These are phyloP conservation scores for Lyophyllum decastes DNA, from an alignment of 768 basidiomycete genomes.

Conservation along the genomic window DNA sequence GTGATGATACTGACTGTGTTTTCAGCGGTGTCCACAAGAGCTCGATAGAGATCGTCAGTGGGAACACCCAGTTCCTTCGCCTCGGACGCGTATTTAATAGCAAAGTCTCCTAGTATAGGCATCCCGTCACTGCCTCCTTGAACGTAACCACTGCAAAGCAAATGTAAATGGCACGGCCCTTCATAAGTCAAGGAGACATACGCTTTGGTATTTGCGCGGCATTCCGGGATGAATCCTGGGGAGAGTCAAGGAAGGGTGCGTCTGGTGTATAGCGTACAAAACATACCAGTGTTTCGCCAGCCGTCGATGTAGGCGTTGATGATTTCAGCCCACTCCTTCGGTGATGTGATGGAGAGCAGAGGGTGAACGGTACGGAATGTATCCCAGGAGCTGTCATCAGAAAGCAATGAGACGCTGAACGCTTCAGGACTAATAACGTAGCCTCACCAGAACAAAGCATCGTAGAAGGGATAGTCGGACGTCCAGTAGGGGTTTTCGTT, in stretches of 20 bases:
- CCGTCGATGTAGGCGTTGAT: conserved; percentile 52
- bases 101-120: conserved; percentile 55
- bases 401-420: conserved; percentile 1
- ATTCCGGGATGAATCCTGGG: conserved; percentile 50
- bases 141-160: conserved; percentile 40
- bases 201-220: conserved; percentile 51
- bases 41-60: conserved; percentile 47
- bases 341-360: conserved; percentile 44
- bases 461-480: conserved; percentile 47
- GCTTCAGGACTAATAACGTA: not conserved
- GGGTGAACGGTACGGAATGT: conserved; percentile 56
- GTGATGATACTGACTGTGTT: conserved; percentile 43
- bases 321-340: conserved; percentile 47
- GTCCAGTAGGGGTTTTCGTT: conserved; percentile 54
- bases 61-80: conserved; percentile 42
- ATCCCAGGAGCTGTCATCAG: conserved; percentile 48
- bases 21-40: conserved; percentile 51
- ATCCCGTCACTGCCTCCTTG: conserved; percentile 53
- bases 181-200: no score
- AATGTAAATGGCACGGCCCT: no score
- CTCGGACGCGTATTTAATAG: conserved; percentile 41
- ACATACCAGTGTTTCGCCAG: conserved; percentile 45
- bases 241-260: no score
- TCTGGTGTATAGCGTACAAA: not conserved
- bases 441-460: conserved; percentile 49